Evolutionary conservation across 2,329 filamentous ascomycete species (phyloP), one percentile per base, ranked within the genome.

Genomic region (Juglanconis oblonga): DNA sequence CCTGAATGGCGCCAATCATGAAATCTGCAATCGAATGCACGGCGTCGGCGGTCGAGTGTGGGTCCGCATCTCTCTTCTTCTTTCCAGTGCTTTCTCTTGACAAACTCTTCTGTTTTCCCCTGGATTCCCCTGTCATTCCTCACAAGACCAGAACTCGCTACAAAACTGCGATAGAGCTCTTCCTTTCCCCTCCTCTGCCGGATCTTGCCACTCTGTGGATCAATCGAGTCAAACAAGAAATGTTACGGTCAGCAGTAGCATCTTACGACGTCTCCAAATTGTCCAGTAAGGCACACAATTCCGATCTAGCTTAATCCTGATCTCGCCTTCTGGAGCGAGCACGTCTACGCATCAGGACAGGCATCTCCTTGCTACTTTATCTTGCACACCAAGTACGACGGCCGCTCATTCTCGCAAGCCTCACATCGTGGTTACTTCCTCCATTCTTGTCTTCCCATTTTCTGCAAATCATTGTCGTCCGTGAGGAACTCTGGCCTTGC

Each of bases 341-440:
- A 29, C 32, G 32, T 45, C n/a, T 36, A 11, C 32, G 54, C 57
- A 52, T 32, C 53, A 32, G 51, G 36, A 48, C 61, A 62, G 61
- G 57, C 61, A 60, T 57, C 51, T 62, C 61, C 61, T 62, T 62
- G 61, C 58, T 52, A 59, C 60, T 49, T 40, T 52, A 59, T 54
- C 57, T 56, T 42, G 44, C 47, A 56, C 33, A 29, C 35, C 52
- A 56, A 49, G 31, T 31, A 44, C 55, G 45, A 55, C 57, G 42
- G 42, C 48, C 52, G 60, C 55, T 48, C 42, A 55, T 31, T 29
- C 42, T 62, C 57, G 57, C 60, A 59, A 59, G 60, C 60, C 60
- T 62, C 52, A 56, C 60, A 59, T 45, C 13, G 36, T 42, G 35
- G 31, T 58, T 59, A 56, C 52, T 59, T 62, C 29, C 53, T 9